Base-by-base conservation (phyloP, 768 basidiomycete genomes). In the Tylopilus balloui region DNA sequence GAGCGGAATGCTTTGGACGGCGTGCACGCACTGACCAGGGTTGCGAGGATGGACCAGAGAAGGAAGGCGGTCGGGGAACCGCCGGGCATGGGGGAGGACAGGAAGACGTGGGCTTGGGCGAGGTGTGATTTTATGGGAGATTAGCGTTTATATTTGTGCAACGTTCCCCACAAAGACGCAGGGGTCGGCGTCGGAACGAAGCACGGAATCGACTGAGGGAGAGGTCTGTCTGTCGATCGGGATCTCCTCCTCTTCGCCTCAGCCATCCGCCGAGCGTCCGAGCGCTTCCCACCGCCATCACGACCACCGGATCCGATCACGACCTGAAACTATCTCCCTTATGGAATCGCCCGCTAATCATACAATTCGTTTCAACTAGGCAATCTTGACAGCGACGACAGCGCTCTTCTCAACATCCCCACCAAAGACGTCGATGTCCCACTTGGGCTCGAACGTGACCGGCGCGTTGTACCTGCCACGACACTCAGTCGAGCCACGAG, bases 61-160 rank as follows among this genome's bases (percentile, higher is more conserved):
- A 89, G 76, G 64, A 79, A 88, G 47, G 84, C 84, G 20, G 86
- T 76, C 9, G 86, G 78, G 39, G 86, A 88, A 57, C 84, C 85
- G 67, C 73, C 76, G 67, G 78, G 79, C 87, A 90, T 89, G 68
- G 60, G 71, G 48, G n/a, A 29, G 7, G n/a, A n/a, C 31, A 19
- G 34, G 35, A 25, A 24, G 42, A n/a, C n/a, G n/a, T n/a, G n/a
- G n/a, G n/a, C n/a, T n/a, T n/a, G n/a, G n/a, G n/a, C n/a, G n/a
- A n/a, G n/a, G n/a, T n/a, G n/a, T n/a, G n/a, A n/a, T n/a, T n/a
- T n/a, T n/a, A n/a, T n/a, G n/a, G n/a, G n/a, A n/a, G n/a, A n/a
- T n/a, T n/a, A n/a, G n/a, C n/a, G n/a, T n/a, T n/a, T n/a, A n/a
- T n/a, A n/a, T n/a, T n/a, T n/a, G n/a, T n/a, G n/a, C n/a, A n/a